Evolutionary conservation across 176 grass and related monocot genomes (phyloP).

Genomic region (Bolboschoenus planiculmis): DNA sequence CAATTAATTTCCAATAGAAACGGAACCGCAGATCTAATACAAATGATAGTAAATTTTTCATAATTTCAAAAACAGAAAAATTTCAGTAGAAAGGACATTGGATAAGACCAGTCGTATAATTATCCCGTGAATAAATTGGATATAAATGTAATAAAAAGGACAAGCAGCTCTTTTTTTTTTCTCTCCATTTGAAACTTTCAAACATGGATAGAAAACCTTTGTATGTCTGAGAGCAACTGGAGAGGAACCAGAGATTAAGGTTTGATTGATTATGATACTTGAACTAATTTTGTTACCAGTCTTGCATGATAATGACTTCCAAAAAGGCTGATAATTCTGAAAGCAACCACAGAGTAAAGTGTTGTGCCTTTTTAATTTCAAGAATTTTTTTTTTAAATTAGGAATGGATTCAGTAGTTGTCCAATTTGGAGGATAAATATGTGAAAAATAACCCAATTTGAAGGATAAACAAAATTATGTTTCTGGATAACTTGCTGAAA

Average conservation of each 20-base stretch:
- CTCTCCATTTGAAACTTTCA: not conserved
- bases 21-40: too few species aligned
- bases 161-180: not conserved
- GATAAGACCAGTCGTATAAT: not conserved
- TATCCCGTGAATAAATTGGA: slow-evolving; percentile 27
- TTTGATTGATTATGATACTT: slow-evolving; percentile 6
- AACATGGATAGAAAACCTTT: not conserved
- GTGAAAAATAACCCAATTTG: too few species aligned
- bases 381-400: not conserved
- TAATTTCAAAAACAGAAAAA: too few species aligned
- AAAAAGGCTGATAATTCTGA: not conserved
- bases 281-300: slow-evolving; percentile 3
- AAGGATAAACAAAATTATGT: not conserved
- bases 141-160: not conserved
- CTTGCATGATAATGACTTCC: slow-evolving; percentile 5
- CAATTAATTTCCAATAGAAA: too few species aligned
- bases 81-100: not conserved
- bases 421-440: too few species aligned
- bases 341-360: not conserved
- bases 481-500: not conserved
- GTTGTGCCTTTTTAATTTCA: not conserved
- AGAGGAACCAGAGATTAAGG: not conserved
- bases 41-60: too few species aligned
- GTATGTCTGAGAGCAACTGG: not conserved
- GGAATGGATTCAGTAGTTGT: not conserved